These are phyloP conservation scores for Saraca asoca DNA, from an alignment of 331 rosid genomes.

Conservation along the genomic window DNA sequence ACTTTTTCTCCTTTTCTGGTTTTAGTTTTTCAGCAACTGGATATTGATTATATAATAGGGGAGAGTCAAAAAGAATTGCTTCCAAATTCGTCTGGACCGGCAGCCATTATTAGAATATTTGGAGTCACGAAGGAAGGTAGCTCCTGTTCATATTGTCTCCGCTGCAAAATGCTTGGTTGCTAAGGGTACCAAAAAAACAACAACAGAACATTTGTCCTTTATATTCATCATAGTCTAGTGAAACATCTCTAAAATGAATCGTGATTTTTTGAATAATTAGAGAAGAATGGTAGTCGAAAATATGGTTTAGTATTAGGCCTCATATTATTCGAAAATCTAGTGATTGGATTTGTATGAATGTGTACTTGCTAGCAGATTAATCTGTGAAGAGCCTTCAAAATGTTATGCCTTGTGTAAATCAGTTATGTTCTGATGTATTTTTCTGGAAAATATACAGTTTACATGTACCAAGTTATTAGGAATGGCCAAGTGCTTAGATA, in stretches of 20 bases:
- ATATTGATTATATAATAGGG: slow-evolving; percentile 86
- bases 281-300: neutral
- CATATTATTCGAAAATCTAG: neutral
- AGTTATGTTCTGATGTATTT: slow-evolving; percentile 16
- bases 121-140: slow-evolving; percentile 96
- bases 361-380: neutral
- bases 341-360: slow-evolving; percentile 17
- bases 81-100: slow-evolving; percentile 71
- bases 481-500: neutral
- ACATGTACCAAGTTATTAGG: slow-evolving; percentile 10
- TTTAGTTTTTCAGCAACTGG: slow-evolving; percentile 85
- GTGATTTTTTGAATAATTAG: neutral
- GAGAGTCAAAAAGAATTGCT: slow-evolving; percentile 66
- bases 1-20: neutral
- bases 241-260: too few relatives aligned
- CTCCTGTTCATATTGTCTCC: neutral
- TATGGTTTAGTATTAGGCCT: neutral
- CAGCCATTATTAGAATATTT: slow-evolving; percentile 82
- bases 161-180: neutral
- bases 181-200: neutral
- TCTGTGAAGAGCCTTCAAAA: neutral
- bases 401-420: slow-evolving; percentile 19
- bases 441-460: neutral
- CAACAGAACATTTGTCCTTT: slow-evolving; percentile 1
- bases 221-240: neutral